These are phyloP conservation scores for Fraxinus pennsylvanica DNA, from an alignment of 257 asterid genomes.

Conservation along the genomic window DNA sequence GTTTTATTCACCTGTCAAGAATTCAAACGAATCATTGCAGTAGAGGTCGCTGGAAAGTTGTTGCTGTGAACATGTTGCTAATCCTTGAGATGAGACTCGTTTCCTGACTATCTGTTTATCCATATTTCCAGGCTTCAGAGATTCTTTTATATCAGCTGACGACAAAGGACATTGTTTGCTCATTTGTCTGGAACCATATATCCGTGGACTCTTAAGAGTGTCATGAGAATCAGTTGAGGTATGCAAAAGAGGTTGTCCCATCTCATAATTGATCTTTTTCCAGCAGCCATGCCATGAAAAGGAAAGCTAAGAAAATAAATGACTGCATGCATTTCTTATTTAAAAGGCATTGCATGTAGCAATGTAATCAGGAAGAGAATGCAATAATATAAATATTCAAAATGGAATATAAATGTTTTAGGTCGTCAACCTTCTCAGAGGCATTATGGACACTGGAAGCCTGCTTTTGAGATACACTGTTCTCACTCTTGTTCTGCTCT, in stretches of 20 bases:
- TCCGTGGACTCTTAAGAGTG: conserved; percentile 28
- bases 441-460: conserved; percentile 24
- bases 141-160: conserved; percentile 27
- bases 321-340: neutral
- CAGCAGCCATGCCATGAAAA: conserved; percentile 36
- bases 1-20: conserved; percentile 30
- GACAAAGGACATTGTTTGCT: conserved; percentile 22
- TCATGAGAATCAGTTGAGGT: conserved; percentile 37
- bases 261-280: conserved; percentile 36
- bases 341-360: neutral
- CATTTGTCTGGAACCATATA: conserved; percentile 16
- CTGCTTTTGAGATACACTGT: conserved; percentile 27
- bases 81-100: conserved; percentile 30
- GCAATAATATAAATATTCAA: conserved; percentile 9
- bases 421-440: conserved; percentile 50
- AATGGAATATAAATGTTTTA: conserved; percentile 5
- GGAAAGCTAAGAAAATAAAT: conserved; percentile 34
- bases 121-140: conserved; percentile 21
- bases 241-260: conserved; percentile 29
- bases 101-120: conserved; percentile 31
- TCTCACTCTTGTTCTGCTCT: conserved; percentile 32
- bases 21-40: conserved; percentile 23
- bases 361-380: conserved; percentile 7
- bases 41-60: conserved; percentile 7
- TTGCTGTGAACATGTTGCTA: conserved; percentile 28